Percentiles rank a stretch among this genome's conserved stretches.
Conservation (phyloP, 1,284 basidiomycete genomes). For the Peniophora sp. region DNA sequence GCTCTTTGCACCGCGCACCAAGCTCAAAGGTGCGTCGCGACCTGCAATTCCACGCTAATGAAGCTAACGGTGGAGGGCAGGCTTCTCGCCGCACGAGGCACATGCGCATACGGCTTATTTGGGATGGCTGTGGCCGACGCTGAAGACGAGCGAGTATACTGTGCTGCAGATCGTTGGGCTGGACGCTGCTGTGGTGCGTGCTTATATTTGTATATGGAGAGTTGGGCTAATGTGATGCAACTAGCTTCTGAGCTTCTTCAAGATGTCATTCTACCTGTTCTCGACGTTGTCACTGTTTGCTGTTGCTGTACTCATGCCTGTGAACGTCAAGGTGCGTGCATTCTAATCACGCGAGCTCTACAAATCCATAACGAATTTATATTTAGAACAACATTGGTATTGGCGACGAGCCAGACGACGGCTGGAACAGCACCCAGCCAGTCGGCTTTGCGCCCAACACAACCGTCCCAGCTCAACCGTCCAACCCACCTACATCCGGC, state of each 20-base stretch:
- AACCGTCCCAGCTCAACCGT: slow-evolving; percentile 17
- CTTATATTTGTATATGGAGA: slow-evolving; percentile 1
- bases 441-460: slow-evolving; percentile 17
- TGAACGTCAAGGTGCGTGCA: slow-evolving; percentile 77
- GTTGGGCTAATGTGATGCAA: slow-evolving; percentile 1
- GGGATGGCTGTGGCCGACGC: slow-evolving; percentile 92
- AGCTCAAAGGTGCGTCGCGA: slow-evolving; percentile 71
- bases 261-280: slow-evolving; percentile 91
- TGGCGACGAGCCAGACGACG: slow-evolving; percentile 46
- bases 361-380: slow-evolving; percentile 11
- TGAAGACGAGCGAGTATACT: slow-evolving; percentile 85
- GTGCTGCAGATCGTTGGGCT: slow-evolving; percentile 96
- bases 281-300: slow-evolving; percentile 80
- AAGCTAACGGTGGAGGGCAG: slow-evolving; percentile 29
- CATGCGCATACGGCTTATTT: slow-evolving; percentile 82
- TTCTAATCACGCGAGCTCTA: not conserved
- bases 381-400: slow-evolving; percentile 67
- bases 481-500: slow-evolving; percentile 7
- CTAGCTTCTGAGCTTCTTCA: slow-evolving; percentile 90
- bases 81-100: slow-evolving; percentile 85
- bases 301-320: slow-evolving; percentile 76
- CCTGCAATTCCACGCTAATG: not conserved
- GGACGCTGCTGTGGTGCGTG: slow-evolving; percentile 84
- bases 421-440: slow-evolving; percentile 16
- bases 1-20: slow-evolving; percentile 87